A percentile compares a stretch with the other conserved stretches of the same genome.
phyloP scores from a whole-genome alignment of 768 basidiomycete genomes.

The Russula brevipes region DNA sequence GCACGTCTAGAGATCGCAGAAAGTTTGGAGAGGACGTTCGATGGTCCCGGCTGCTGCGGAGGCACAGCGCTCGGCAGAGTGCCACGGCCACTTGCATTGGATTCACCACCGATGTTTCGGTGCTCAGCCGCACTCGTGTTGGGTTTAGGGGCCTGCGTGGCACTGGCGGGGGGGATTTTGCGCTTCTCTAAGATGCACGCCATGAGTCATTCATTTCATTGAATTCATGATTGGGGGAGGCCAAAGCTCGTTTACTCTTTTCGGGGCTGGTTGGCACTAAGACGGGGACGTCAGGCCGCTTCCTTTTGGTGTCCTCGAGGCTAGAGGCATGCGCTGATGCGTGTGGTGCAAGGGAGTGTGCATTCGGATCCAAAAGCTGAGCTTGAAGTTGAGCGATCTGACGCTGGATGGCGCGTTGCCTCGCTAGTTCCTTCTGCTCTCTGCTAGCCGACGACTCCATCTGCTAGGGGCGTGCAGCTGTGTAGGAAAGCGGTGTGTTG shows the following conservation, averaged over 20 bases:
- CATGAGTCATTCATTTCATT: neutral
- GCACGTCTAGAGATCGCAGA: constrained; percentile 33
- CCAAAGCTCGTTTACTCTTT: constrained; percentile 45
- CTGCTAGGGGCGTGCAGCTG: neutral
- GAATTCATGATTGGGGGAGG: neutral
- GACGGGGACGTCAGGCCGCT: constrained; percentile 36
- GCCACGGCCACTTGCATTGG: neutral
- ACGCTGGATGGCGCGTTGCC: constrained; percentile 45
- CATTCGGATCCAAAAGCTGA: constrained; percentile 42
- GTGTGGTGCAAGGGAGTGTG: constrained; percentile 11
- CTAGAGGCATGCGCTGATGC: constrained; percentile 25
- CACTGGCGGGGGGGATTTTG: constrained; percentile 32
- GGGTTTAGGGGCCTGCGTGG: neutral
- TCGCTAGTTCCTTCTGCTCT: constrained; percentile 35
- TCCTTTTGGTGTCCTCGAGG: constrained; percentile 44
- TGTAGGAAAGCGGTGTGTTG: neutral
- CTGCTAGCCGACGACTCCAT: constrained; percentile 57
- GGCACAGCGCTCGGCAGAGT: constrained; percentile 13
- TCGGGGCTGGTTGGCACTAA: constrained; percentile 60
- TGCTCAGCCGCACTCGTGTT: constrained; percentile 1
- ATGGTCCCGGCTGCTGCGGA: constrained; percentile 42
- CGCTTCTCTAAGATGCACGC: constrained; percentile 37
- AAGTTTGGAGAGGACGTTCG: constrained; percentile 50
- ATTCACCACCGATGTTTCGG: neutral
- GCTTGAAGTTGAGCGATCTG: constrained; percentile 56